A percentile compares a stretch with the other conserved stretches of the same genome.
phyloP scores from a whole-genome alignment of 2,329 filamentous ascomycete species.

The Lasiodiplodia hormozganensis region DNA sequence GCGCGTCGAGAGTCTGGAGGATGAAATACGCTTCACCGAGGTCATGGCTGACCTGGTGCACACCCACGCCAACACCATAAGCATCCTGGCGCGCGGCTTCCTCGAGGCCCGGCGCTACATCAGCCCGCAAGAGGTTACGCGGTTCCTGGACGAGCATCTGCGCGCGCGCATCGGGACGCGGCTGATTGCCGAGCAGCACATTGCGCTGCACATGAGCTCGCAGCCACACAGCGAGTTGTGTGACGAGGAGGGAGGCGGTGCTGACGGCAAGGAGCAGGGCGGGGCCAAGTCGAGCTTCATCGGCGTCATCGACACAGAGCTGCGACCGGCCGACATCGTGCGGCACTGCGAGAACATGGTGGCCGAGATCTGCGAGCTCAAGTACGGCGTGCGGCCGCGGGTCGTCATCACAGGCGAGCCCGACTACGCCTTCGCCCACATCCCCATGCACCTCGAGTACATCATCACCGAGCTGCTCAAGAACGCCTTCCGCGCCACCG shows the following conservation, averaged over 20 bases:
- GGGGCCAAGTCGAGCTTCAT: slow-evolving; percentile 73
- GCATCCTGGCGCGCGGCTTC: slow-evolving; percentile 88
- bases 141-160: slow-evolving; percentile 91
- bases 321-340: slow-evolving; percentile 82
- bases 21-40: slow-evolving; percentile 90
- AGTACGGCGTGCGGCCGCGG: slow-evolving; percentile 86
- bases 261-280: slow-evolving; percentile 40
- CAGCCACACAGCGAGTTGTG: slow-evolving; percentile 70
- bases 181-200: slow-evolving; percentile 94
- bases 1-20: slow-evolving; percentile 77
- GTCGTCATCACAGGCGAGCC: slow-evolving; percentile 85
- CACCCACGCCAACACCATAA: slow-evolving; percentile 94
- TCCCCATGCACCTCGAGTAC: slow-evolving; percentile 96
- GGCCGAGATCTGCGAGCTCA: slow-evolving; percentile 93
- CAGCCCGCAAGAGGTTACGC: slow-evolving; percentile 79
- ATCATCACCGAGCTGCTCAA: slow-evolving; percentile 96
- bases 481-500: slow-evolving; percentile 92
- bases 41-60: slow-evolving; percentile 94
- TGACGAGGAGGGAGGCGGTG: slow-evolving; percentile 43
- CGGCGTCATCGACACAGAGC: slow-evolving; percentile 90
- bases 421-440: slow-evolving; percentile 87
- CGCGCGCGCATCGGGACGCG: slow-evolving; percentile 92
- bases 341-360: slow-evolving; percentile 88
- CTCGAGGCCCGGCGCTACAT: slow-evolving; percentile 94
- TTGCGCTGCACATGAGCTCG: slow-evolving; percentile 80